phyloP scores from a whole-genome alignment of 768 basidiomycete species.

The Amanita molliuscula region DNA sequence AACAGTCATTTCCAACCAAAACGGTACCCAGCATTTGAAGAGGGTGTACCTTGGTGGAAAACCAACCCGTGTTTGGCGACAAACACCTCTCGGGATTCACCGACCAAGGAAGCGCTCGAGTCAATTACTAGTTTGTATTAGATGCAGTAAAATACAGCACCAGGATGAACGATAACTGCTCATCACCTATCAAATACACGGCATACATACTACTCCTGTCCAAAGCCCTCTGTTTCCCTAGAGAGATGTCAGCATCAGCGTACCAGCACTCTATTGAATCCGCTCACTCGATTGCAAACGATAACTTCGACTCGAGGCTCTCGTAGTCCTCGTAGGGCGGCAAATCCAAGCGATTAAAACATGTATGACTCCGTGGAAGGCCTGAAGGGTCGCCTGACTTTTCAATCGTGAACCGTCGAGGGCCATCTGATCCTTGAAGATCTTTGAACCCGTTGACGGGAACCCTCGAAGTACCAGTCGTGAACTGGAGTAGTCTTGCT shows the following conservation, averaged over 20 bases:
- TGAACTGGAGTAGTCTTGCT: conserved; percentile 79
- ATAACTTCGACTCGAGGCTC: conserved; percentile 76
- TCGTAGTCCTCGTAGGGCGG: conserved; percentile 87
- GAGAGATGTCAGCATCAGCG: conserved; percentile 1
- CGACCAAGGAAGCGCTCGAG: too few relatives aligned
- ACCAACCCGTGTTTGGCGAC: conserved; percentile 4
- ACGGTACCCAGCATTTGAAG: conserved; percentile 3
- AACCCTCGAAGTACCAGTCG: conserved; percentile 75
- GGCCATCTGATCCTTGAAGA: conserved; percentile 87
- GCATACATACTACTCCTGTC: conserved; percentile 36
- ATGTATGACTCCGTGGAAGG: conserved; percentile 85
- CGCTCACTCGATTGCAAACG: conserved; percentile 74
- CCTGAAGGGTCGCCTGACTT: conserved; percentile 87
- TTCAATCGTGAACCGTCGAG: conserved; percentile 88
- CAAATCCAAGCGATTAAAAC: conserved; percentile 85
- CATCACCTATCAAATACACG: neutral
- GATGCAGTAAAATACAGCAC: neutral
- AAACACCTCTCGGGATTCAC: neutral
- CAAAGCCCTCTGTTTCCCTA: conserved; percentile 75
- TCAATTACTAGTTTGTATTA: neutral
- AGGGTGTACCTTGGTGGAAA: neutral
- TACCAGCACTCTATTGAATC: neutral
- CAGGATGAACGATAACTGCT: neutral
- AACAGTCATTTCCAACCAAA: conserved; percentile 1
- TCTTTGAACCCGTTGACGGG: conserved; percentile 95